Evolutionary conservation across 2,329 filamentous ascomycete species (phyloP), one percentile per base, ranked within the genome.

Genomic region (Colletotrichum agaves): DNA sequence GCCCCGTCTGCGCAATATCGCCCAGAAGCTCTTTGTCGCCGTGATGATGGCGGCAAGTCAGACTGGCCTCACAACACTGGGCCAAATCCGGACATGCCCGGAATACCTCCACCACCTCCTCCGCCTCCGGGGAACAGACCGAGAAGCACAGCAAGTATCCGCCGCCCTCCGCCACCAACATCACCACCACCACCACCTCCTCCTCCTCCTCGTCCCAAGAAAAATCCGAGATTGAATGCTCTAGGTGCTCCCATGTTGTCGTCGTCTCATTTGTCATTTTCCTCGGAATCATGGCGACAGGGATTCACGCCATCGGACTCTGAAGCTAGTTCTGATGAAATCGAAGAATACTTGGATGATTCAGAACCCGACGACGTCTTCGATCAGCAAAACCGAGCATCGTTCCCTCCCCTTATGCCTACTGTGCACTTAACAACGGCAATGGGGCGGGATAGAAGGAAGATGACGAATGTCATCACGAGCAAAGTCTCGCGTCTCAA

Each of bases 401-500:
- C 47, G 3, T 70, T 70, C 31, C 69, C 69, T 10, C 69, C 69
- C 3, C 55, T 71, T 13, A 35, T 70, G 52, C 69, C 67, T 8
- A 71, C 67, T 10, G 67, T 61, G 5, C 55, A 59, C 46, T 35
- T 17, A 15, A 55, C 56, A 12, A 35, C 44, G 12, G 19, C 56
- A 8, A 13, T 52, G 5, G 21, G 50, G 6, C 43, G 50, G 13
- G 21, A 61, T 8, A 55, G 69, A 21, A 64, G 52, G 5, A 46
- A 35, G 5, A 55, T 71, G 37, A 76, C 76, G 41, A 76, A 74
- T 55, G 73, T 74, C 2, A 80, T 80, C 60, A 73, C 75, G n/a
- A 65, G 74, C 19, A 78, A 76, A 74, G 75, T 80, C 33, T 74
- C 77, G 27, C 71, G 73, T 52, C 76, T 76, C 49, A 76, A 79